Conservation (phyloP, 306 rosid species). For the Castanea sativa region DNA sequence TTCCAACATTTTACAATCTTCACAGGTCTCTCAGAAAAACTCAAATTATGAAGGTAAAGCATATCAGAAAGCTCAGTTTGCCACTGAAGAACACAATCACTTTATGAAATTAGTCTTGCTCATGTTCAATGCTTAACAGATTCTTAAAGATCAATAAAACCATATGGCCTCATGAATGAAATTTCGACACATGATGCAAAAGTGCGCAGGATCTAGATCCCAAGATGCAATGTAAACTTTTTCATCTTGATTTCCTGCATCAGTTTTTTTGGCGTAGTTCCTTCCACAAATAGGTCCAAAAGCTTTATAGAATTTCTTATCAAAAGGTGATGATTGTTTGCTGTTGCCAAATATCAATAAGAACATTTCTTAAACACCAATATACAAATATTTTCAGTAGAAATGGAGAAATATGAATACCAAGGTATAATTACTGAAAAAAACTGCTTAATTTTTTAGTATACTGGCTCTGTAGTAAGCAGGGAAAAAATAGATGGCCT, state of each 20-base stretch:
- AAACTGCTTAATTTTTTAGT: neutral
- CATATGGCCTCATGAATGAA: neutral
- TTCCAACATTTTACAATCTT: slow-evolving; percentile 8
- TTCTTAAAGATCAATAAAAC: neutral
- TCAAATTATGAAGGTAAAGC: slow-evolving; percentile 11
- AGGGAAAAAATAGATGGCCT: neutral
- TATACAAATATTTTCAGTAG: neutral
- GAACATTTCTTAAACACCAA: neutral
- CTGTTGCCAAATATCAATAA: neutral
- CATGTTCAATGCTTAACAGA: neutral
- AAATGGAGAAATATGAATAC: neutral
- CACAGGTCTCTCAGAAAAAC: slow-evolving; percentile 9
- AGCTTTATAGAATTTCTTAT: neutral
- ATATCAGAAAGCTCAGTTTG: neutral
- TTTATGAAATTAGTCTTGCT: neutral
- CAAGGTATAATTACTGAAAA: neutral
- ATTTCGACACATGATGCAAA: neutral
- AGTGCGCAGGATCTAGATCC: neutral
- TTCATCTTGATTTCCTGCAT: neutral
- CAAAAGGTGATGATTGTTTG: neutral
- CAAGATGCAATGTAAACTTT: neutral
- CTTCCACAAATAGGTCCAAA: neutral
- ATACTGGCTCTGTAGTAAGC: neutral
- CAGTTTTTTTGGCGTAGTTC: neutral
- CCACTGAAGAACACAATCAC: neutral